A percentile compares a stretch with the other conserved stretches of the same genome.
phyloP scores from a whole-genome alignment of 345 rosid species.

The Brassica rapa region DNA sequence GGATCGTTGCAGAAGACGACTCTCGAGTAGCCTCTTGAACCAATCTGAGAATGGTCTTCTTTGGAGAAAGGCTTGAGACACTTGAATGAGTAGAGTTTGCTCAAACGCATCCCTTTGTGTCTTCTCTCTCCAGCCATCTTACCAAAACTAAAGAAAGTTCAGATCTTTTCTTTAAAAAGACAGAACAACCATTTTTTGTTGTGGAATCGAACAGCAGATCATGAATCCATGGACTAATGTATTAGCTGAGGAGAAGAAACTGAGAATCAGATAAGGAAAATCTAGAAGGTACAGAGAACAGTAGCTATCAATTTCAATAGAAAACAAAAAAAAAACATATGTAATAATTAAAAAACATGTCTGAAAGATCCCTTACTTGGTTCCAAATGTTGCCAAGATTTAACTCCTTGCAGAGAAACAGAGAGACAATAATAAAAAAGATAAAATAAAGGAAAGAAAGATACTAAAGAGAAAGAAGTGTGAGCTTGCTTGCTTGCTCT shows the following conservation, averaged over 20 bases:
- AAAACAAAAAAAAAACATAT: background rate
- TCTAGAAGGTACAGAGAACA: constrained; percentile 29
- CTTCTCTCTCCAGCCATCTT: constrained; percentile 48
- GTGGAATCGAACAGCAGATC: constrained; percentile 12
- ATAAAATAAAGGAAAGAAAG: constrained; percentile 14
- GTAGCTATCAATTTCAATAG: constrained; percentile 17
- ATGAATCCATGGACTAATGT: constrained; percentile 14
- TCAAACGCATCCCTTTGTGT: constrained; percentile 43
- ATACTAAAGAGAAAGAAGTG: constrained; percentile 20
- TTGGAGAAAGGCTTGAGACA: constrained; percentile 49
- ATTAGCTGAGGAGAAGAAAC: constrained; percentile 7
- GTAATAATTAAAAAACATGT: background rate
- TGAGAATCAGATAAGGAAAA: background rate
- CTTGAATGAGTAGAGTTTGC: constrained; percentile 64
- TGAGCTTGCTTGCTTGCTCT: constrained; percentile 8
- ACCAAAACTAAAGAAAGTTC: background rate
- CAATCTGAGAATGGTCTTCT: constrained; percentile 62
- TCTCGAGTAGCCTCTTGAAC: constrained; percentile 76
- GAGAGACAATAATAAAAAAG: background rate
- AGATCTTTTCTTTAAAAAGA: background rate
- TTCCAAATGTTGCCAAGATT: constrained; percentile 19
- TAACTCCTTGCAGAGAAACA: background rate
- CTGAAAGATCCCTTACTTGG: constrained; percentile 33
- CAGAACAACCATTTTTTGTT: background rate
- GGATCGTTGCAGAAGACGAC: constrained; percentile 87